Base-by-base conservation (phyloP, 768 basidiomycete genomes). In the Hygrophoropsis aurantiaca region DNA sequence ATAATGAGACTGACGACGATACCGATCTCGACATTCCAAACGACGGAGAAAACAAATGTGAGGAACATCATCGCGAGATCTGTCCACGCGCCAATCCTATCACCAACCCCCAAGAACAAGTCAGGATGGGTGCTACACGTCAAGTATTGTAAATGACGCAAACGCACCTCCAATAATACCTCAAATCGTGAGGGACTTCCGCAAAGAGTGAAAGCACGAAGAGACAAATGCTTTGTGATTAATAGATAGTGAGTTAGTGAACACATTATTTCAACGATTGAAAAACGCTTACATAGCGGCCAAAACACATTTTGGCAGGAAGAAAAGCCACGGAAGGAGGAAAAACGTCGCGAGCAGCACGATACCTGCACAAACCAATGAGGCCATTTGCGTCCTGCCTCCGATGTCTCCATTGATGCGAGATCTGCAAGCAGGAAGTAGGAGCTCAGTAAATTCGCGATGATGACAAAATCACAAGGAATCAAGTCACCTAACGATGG, bases 21-120 rank as follows among this genome's bases (percentile, higher is more conserved):
- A 11, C 95, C 95, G 45, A 91, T 84, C 73, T 98, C 94, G 46
- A 98, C 84, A 54, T 87, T 84, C 83, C 91, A 94, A 19, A 97
- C 65, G 46, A 97, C 82, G 2, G 92, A 93, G 44, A 90, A 79
- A 52, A 85, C 57, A 67, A 98, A 97, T 0, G 97, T 97, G 42
- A 94, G 76, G 18, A 73, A 69, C 87, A 97, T 93, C 58, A 98
- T 79, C 5, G 79, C 70, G 40, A 95, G 73, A 62, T 98, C 95
- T 30, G 82, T 81, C 90, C 91, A 94, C n/a, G 95, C 90, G n/a
- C 80, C 61, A 80, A 97, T 92, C 57, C 88, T 88, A 51, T 6
- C n/a, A n/a, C n/a, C n/a, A n/a, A n/a, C n/a, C n/a, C n/a, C n/a
- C 40, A 38, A 38, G n/a, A n/a, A n/a, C n/a, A n/a, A n/a, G n/a